Evolutionary conservation across 257 asterid species (phyloP).

Genomic region (Dorcoceras hygrometricum): DNA sequence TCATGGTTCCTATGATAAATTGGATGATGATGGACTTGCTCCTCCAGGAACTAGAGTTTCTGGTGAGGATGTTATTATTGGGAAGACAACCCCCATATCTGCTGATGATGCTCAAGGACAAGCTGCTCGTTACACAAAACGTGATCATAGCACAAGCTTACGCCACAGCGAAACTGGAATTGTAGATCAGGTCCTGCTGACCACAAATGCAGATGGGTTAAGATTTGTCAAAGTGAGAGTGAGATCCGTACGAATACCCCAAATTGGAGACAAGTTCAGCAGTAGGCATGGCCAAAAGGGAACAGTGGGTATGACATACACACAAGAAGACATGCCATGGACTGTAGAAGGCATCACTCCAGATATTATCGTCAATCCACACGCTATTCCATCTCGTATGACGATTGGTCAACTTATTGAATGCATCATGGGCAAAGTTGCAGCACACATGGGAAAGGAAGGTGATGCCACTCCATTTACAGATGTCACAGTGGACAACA

Average conservation of each 20-base stretch:
- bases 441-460: constrained; percentile 96
- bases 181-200: constrained; percentile 88
- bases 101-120: constrained; percentile 90
- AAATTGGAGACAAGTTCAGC: constrained; percentile 95
- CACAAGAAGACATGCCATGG: constrained; percentile 99
- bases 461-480: constrained; percentile 98
- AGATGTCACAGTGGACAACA: constrained; percentile 92
- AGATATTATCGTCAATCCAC: constrained; percentile 90
- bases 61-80: constrained; percentile 96
- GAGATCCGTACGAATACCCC: constrained; percentile 91
- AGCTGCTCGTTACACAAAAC: constrained; percentile 81
- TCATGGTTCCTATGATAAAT: constrained; percentile 92
- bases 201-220: constrained; percentile 92
- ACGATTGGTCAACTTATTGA: constrained; percentile 95
- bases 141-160: constrained; percentile 92
- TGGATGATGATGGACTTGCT: constrained; percentile 97
- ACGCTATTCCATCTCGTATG: constrained; percentile 98
- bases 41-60: constrained; percentile 97
- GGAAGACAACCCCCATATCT: constrained; percentile 88
- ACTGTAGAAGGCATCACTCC: constrained; percentile 89
- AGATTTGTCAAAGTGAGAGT: constrained; percentile 94
- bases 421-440: constrained; percentile 97
- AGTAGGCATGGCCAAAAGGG: constrained; percentile 98
- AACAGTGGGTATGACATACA: constrained; percentile 92
- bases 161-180: constrained; percentile 97